phyloP scores from a whole-genome alignment of 192 early-diverging fungal species.

The Umbelopsis sp. region DNA sequence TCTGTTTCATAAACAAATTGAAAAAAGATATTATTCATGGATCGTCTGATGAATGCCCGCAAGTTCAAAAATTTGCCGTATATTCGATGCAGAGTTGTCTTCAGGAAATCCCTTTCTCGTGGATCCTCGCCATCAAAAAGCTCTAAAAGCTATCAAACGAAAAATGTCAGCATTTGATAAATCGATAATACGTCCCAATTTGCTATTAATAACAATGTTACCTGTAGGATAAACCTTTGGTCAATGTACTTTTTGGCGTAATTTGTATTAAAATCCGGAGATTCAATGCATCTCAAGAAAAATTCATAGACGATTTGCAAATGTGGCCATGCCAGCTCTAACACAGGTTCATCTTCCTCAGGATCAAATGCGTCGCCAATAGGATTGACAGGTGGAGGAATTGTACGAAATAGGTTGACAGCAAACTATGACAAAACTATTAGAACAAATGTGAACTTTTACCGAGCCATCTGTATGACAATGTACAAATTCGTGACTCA shows the following conservation, averaged over 20 bases:
- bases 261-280: slow-evolving; percentile 96
- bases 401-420: slow-evolving; percentile 93
- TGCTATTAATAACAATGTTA: slow-evolving; percentile 36
- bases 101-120: slow-evolving; percentile 96
- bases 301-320: slow-evolving; percentile 98
- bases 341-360: slow-evolving; percentile 98
- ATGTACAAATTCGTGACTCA: slow-evolving; percentile 34
- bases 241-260: slow-evolving; percentile 97
- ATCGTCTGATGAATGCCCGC: slow-evolving; percentile 94
- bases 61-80: slow-evolving; percentile 99
- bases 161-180: not conserved
- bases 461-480: no score
- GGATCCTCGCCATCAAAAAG: slow-evolving; percentile 99
- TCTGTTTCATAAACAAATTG: slow-evolving; percentile 98
- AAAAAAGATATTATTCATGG: slow-evolving; percentile 99
- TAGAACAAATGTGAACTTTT: not conserved
- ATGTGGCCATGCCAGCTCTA: slow-evolving; percentile 98
- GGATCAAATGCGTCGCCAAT: slow-evolving; percentile 97
- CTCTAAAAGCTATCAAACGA: slow-evolving; percentile 76
- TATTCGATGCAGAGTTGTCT: slow-evolving; percentile 96
- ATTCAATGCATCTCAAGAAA: slow-evolving; percentile 97
- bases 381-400: slow-evolving; percentile 94
- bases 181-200: no score
- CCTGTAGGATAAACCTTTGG: slow-evolving; percentile 90
- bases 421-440: slow-evolving; percentile 64